Evolutionary conservation across 2,329 filamentous ascomycete species (phyloP).

Genomic region (Clathrospora elynae): DNA sequence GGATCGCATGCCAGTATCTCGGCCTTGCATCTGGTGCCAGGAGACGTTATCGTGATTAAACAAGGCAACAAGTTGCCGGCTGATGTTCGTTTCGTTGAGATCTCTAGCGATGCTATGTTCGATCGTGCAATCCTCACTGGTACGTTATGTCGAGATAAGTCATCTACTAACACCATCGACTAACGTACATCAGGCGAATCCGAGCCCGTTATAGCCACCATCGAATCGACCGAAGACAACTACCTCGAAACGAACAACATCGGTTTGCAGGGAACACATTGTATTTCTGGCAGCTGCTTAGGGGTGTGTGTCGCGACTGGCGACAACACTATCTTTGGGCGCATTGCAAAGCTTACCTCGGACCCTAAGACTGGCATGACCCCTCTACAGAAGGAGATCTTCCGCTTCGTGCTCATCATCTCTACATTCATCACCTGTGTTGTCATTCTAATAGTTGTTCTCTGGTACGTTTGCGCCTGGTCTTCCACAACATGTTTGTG

Average conservation of each 20-base stretch:
- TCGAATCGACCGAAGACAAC: constrained; percentile 69
- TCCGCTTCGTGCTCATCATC: constrained; percentile 74
- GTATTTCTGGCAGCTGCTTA: constrained; percentile 68
- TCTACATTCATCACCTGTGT: constrained; percentile 69
- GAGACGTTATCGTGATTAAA: constrained; percentile 71
- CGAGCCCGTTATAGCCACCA: constrained; percentile 64
- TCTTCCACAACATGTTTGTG: constrained; percentile 4
- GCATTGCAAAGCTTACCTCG: constrained; percentile 73
- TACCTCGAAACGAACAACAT: constrained; percentile 79
- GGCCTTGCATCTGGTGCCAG: constrained; percentile 69
- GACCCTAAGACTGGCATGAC: constrained; percentile 71
- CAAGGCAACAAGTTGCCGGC: constrained; percentile 75
- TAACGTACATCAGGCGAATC: constrained; percentile 62
- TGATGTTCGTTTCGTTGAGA: constrained; percentile 71
- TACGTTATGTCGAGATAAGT: constrained; percentile 26
- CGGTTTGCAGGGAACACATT: constrained; percentile 79
- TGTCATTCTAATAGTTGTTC: constrained; percentile 66
- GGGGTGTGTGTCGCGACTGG: constrained; percentile 75
- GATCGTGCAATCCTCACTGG: constrained; percentile 75
- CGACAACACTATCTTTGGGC: constrained; percentile 74
- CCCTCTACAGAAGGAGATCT: constrained; percentile 72
- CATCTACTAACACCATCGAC: not conserved
- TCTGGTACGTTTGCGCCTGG: constrained; percentile 59
- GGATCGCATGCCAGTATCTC: constrained; percentile 57
- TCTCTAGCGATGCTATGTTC: constrained; percentile 71